Percentiles rank a stretch among this genome's conserved stretches.
These are phyloP conservation scores for Penicillium sumatraense DNA, from an alignment of 2,329 filamentous ascomycete genomes.

Conservation along the genomic window DNA sequence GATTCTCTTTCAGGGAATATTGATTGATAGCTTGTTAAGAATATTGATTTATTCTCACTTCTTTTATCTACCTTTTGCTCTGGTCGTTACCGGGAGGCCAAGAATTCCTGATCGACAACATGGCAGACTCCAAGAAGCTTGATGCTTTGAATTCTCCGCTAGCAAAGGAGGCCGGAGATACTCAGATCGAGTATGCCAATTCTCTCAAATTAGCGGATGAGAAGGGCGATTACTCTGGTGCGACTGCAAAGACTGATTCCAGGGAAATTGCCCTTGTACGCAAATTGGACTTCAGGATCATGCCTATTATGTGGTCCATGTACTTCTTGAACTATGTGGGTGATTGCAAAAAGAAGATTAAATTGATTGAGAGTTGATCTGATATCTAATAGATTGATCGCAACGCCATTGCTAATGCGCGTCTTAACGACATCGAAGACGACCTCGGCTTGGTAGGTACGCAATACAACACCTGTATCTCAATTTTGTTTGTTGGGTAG, in stretches of 20 bases:
- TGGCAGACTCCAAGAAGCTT: neutral
- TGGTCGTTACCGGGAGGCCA: neutral
- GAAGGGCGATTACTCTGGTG: conserved; percentile 9
- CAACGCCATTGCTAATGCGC: conserved; percentile 36
- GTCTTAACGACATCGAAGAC: conserved; percentile 26
- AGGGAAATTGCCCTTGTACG: conserved; percentile 5
- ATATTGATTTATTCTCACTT: neutral
- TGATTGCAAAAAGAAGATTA: neutral
- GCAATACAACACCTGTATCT: conserved; percentile 34
- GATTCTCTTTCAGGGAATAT: neutral
- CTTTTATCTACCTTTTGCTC: neutral
- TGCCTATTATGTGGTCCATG: conserved; percentile 12
- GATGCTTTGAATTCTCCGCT: neutral
- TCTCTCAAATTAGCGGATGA: conserved; percentile 1
- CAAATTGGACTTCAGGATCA: conserved; percentile 10
- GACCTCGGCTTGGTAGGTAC: conserved; percentile 29
- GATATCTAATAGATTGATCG: conserved; percentile 3
- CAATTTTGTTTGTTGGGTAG: conserved; percentile 27
- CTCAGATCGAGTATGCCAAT: neutral
- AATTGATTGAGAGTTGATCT: neutral
- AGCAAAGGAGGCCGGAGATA: neutral
- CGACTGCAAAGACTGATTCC: conserved; percentile 4
- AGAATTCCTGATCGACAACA: neutral
- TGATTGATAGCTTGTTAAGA: neutral
- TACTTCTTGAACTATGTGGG: conserved; percentile 12